phyloP scores from a whole-genome alignment of 768 basidiomycete species.

The Flagelloscypha sp. region DNA sequence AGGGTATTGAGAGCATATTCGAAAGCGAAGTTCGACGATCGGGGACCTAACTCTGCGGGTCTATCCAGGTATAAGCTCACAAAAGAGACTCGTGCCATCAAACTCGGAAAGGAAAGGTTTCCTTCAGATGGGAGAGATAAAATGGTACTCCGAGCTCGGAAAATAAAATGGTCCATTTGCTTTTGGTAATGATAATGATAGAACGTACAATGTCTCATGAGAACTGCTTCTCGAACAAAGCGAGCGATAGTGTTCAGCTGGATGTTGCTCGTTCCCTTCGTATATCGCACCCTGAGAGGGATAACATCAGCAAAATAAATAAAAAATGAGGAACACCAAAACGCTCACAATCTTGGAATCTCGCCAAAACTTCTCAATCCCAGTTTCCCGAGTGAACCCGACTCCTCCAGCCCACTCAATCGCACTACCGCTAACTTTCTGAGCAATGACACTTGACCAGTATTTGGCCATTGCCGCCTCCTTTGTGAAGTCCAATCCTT shows the following conservation, averaged over 20 bases:
- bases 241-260: slow-evolving; percentile 95
- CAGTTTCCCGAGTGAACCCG: slow-evolving; percentile 89
- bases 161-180: too few relatives aligned
- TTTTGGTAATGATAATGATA: too few relatives aligned
- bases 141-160: too few relatives aligned
- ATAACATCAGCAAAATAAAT: slow-evolving; percentile 4
- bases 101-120: too few relatives aligned
- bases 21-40: too few relatives aligned
- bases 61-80: too few relatives aligned
- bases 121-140: too few relatives aligned
- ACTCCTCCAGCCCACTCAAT: slow-evolving; percentile 97
- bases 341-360: slow-evolving; percentile 88
- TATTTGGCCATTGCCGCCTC: slow-evolving; percentile 99
- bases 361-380: slow-evolving; percentile 94
- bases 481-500: slow-evolving; percentile 76
- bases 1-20: too few relatives aligned
- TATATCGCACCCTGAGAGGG: slow-evolving; percentile 71
- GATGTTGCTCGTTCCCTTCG: slow-evolving; percentile 96
- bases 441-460: slow-evolving; percentile 82
- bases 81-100: too few relatives aligned
- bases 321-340: background rate
- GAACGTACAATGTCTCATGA: too few relatives aligned
- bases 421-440: slow-evolving; percentile 77
- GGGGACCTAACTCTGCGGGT: too few relatives aligned
- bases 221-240: slow-evolving; percentile 79